These are phyloP conservation scores for Pythium scleroteichum DNA, from an alignment of 352 stramenopile species.

Conservation along the genomic window DNA sequence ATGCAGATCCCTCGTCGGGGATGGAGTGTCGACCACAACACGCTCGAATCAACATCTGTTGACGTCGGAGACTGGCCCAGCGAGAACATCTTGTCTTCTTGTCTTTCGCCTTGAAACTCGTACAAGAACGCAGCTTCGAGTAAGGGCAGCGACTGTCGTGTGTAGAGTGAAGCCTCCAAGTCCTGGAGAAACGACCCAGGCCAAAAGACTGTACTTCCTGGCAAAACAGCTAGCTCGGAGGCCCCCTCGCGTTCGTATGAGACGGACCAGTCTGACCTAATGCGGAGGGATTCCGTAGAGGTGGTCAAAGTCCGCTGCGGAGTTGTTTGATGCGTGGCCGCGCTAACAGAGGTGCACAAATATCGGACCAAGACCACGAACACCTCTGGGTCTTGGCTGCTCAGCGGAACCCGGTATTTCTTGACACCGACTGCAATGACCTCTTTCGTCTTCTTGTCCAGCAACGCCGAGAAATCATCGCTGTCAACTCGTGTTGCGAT, in stretches of 20 bases:
- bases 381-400: conserved; percentile 54
- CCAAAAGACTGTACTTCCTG: conserved; percentile 52
- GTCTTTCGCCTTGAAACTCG: conserved; percentile 54
- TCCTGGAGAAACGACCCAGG: conserved; percentile 37
- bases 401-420: conserved; percentile 42
- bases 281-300: background rate
- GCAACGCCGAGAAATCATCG: conserved; percentile 25
- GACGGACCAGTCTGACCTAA: conserved; percentile 27
- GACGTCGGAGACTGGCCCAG: conserved; percentile 28
- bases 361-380: conserved; percentile 48
- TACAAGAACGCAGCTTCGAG: conserved; percentile 54
- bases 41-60: too few species aligned
- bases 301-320: background rate
- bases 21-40: conserved; percentile 52
- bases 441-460: conserved; percentile 40
- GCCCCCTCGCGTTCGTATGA: conserved; percentile 47
- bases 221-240: conserved; percentile 18
- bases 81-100: conserved; percentile 40
- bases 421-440: conserved; percentile 55
- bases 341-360: conserved; percentile 19
- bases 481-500: background rate
- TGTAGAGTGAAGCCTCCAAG: conserved; percentile 45
- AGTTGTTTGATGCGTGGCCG: conserved; percentile 36
- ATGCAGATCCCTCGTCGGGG: conserved; percentile 61
- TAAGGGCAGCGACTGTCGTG: conserved; percentile 34